phyloP scores from a whole-genome alignment of 2,329 filamentous ascomycete genomes.

The Zasmidium citrigriseum region DNA sequence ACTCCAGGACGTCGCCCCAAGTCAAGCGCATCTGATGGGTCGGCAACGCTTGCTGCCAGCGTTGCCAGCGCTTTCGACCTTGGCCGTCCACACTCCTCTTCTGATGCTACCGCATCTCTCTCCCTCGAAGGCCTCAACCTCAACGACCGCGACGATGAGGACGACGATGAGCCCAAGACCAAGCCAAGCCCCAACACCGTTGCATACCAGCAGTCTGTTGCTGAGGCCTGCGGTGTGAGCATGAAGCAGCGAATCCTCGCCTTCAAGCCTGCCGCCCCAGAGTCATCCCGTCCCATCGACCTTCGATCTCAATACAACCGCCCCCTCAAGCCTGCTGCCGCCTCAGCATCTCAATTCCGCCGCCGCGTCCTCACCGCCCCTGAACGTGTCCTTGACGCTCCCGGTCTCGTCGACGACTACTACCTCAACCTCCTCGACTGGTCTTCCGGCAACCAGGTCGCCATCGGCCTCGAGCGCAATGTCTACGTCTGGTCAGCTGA shows the following conservation, averaged over 20 bases:
- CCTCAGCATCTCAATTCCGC: conserved; percentile 79
- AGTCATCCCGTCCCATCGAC: conserved; percentile 97
- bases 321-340: conserved; percentile 76
- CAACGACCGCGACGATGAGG: conserved; percentile 68
- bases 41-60: conserved; percentile 68
- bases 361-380: conserved; percentile 92
- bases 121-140: conserved; percentile 80
- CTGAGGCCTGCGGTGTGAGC: conserved; percentile 87
- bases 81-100: conserved; percentile 61
- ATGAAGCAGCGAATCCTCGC: conserved; percentile 94
- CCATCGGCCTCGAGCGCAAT: conserved; percentile 92
- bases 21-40: conserved; percentile 69
- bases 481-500: conserved; percentile 99
- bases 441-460: conserved; percentile 97
- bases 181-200: conserved; percentile 84
- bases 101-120: conserved; percentile 57
- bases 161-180: conserved; percentile 59
- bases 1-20: conserved; percentile 63
- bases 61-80: conserved; percentile 69
- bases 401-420: conserved; percentile 95
- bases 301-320: conserved; percentile 97
- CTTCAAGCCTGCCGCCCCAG: conserved; percentile 97
- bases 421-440: conserved; percentile 98
- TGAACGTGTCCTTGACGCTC: conserved; percentile 93
- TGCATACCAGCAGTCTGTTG: conserved; percentile 89